phyloP scores from a whole-genome alignment of 2,329 filamentous ascomycete genomes.

The Scolecobasidium constrictum region DNA sequence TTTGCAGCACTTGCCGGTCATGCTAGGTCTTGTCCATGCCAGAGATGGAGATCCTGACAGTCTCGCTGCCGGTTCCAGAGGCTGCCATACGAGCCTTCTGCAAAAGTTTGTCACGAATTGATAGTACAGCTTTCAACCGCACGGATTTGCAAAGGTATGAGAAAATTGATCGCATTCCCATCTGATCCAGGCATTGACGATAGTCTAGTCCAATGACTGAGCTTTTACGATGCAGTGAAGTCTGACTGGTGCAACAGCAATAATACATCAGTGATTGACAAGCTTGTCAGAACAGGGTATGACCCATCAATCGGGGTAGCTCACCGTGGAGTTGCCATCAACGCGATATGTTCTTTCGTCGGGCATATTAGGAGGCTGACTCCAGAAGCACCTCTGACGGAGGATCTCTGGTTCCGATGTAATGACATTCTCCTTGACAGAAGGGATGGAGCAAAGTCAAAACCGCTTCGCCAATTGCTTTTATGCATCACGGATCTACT shows the following conservation, averaged over 20 bases:
- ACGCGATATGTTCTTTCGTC: constrained; percentile 33
- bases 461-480: constrained; percentile 36
- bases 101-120: too few species aligned
- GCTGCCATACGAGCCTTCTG: too few species aligned
- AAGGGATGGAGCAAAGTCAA: constrained; percentile 32
- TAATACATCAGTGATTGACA: not conserved
- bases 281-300: constrained; percentile 8
- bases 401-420: constrained; percentile 25
- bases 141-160: too few species aligned
- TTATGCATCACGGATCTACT: constrained; percentile 27
- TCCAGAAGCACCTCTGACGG: constrained; percentile 16
- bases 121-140: too few species aligned
- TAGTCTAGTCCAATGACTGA: too few species aligned
- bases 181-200: too few species aligned
- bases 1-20: too few species aligned
- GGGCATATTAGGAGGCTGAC: constrained; percentile 25
- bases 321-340: constrained; percentile 36
- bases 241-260: constrained; percentile 4
- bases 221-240: too few species aligned
- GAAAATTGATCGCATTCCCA: too few species aligned
- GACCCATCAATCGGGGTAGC: constrained; percentile 16
- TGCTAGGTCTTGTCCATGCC: too few species aligned
- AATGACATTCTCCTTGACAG: constrained; percentile 32
- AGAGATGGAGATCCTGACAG: too few species aligned
- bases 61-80: too few species aligned